Evolutionary conservation across 257 asterid species (phyloP).

Genomic region (Nicotiana undulata): DNA sequence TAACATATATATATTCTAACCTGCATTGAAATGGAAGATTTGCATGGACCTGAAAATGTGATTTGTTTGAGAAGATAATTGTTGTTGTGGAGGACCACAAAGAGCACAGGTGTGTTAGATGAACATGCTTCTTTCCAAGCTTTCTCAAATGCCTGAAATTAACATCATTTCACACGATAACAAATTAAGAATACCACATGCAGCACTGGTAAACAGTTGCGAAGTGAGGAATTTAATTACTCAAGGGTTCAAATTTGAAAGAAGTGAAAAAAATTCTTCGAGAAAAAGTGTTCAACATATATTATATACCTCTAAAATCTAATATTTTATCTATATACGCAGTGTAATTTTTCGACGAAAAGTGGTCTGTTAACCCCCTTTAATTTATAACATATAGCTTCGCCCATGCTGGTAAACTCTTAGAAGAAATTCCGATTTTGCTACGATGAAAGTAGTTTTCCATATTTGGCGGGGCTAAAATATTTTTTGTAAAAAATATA

Average conservation of each 20-base stretch:
- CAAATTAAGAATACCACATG: neutral
- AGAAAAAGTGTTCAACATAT: too few species aligned
- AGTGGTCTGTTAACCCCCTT: too few species aligned
- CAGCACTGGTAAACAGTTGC: too few species aligned
- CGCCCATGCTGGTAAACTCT: neutral
- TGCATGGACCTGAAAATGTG: conserved; percentile 34
- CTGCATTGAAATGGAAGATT: conserved; percentile 23
- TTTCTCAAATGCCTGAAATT: conserved; percentile 25
- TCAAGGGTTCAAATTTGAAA: too few species aligned
- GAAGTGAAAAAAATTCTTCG: too few species aligned
- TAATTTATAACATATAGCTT: too few species aligned
- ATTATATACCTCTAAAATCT: too few species aligned
- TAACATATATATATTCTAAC: conserved; percentile 9
- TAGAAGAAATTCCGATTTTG: neutral
- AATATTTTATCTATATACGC: too few species aligned
- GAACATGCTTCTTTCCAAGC: conserved; percentile 38
- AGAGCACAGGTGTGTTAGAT: conserved; percentile 13
- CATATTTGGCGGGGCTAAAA: neutral
- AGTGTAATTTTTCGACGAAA: too few species aligned
- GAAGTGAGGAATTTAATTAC: too few species aligned
- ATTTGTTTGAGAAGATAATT: conserved; percentile 29
- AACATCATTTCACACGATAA: neutral
- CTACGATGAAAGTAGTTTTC: neutral
- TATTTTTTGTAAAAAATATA: neutral
- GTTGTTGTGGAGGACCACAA: conserved; percentile 15